Conservation (phyloP, 1,139 yeast genomes). For the Dujonia santamariae region DNA sequence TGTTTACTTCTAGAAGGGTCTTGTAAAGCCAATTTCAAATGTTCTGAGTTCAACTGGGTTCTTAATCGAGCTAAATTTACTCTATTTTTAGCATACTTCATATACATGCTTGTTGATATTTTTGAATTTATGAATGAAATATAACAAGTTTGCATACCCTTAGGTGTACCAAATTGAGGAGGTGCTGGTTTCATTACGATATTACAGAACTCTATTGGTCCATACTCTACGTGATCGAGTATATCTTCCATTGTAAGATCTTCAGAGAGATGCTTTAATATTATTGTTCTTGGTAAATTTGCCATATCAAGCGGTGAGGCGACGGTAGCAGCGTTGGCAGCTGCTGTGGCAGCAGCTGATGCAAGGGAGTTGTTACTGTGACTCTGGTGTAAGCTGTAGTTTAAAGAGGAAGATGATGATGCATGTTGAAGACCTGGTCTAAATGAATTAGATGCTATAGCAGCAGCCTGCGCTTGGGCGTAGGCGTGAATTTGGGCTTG, state of each 20-base stretch:
- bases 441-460: not conserved
- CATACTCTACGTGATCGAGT: constrained; percentile 34
- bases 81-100: constrained; percentile 29
- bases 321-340: constrained; percentile 15
- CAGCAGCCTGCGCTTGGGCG: not conserved
- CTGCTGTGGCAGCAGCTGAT: not conserved
- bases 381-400: too few species aligned
- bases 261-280: constrained; percentile 28
- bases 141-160: constrained; percentile 28
- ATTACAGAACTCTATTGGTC: constrained; percentile 44
- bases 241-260: constrained; percentile 28
- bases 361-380: not conserved
- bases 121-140: constrained; percentile 41
- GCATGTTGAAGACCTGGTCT: not conserved
- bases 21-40: constrained; percentile 30
- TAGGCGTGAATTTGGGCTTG: too few species aligned
- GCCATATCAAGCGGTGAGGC: constrained; percentile 8
- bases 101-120: constrained; percentile 31
- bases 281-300: constrained; percentile 31
- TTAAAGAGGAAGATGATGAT: too few species aligned
- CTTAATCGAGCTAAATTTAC: constrained; percentile 26
- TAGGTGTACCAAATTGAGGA: constrained; percentile 19
- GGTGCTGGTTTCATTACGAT: constrained; percentile 32
- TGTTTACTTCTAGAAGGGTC: constrained; percentile 22
- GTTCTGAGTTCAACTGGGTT: constrained; percentile 24